phyloP scores from a whole-genome alignment of 257 asterid genomes.

The Solanum appendiculatum region DNA sequence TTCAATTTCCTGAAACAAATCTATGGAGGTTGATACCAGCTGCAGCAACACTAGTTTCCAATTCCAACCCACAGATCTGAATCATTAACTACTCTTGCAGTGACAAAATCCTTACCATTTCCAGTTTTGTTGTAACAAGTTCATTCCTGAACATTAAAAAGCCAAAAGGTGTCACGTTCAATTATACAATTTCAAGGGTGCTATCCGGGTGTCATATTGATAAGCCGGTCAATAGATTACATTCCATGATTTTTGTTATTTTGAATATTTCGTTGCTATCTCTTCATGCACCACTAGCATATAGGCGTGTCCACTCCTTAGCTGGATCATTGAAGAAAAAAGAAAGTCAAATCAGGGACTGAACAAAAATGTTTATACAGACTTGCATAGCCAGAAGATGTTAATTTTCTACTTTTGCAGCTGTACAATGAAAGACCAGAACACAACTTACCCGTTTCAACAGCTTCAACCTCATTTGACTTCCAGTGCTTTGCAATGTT shows the following conservation, averaged over 20 bases:
- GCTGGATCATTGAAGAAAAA: slow-evolving; percentile 31
- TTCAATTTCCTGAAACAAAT: background rate
- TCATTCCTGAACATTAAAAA: background rate
- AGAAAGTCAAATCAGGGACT: background rate
- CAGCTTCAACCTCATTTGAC: slow-evolving; percentile 94
- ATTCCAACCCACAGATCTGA: background rate
- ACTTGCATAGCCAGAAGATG: background rate
- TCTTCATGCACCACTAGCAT: slow-evolving; percentile 82
- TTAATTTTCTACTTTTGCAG: background rate
- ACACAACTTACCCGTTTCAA: slow-evolving; percentile 66
- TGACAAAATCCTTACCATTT: background rate
- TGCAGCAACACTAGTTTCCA: background rate
- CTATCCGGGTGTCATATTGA: background rate
- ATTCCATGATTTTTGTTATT: background rate
- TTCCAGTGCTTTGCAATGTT: slow-evolving; percentile 99
- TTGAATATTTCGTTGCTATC: background rate
- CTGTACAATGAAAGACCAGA: background rate
- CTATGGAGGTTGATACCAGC: background rate
- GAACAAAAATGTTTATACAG: no score
- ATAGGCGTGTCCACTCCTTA: slow-evolving; percentile 90
- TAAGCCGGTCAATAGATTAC: background rate
- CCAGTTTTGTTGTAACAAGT: background rate
- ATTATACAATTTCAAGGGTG: slow-evolving; percentile 26
- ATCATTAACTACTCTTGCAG: background rate
- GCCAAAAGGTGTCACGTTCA: slow-evolving; percentile 4